Evolutionary conservation across 345 rosid species (phyloP).

Genomic region (Camelina sativa): DNA sequence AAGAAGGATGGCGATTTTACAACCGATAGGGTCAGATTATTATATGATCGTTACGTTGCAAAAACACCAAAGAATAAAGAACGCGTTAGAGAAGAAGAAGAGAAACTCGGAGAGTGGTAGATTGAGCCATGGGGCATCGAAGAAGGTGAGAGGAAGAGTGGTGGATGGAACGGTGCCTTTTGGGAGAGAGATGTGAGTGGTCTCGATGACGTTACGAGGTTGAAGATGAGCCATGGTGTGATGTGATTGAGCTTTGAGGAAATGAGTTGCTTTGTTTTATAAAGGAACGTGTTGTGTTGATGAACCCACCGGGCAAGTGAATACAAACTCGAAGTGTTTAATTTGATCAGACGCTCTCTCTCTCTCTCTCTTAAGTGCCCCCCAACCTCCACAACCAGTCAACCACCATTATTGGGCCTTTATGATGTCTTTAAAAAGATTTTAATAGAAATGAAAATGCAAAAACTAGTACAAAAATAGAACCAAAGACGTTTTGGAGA

Average conservation of each 20-base stretch:
- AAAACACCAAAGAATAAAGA: too few relatives aligned
- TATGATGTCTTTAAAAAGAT: neutral
- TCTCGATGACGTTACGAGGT: constrained; percentile 34
- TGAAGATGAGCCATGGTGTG: constrained; percentile 11
- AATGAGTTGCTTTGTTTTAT: neutral
- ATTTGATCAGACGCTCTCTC: too few relatives aligned
- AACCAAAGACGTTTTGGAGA: too few relatives aligned
- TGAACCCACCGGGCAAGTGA: constrained; percentile 40
- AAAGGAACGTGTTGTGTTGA: neutral
- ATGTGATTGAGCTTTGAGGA: neutral
- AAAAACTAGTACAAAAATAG: too few relatives aligned
- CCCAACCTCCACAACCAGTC: too few relatives aligned
- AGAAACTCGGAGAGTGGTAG: constrained; percentile 40
- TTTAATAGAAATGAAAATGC: too few relatives aligned
- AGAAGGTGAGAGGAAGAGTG: constrained; percentile 49
- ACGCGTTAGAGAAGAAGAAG: constrained; percentile 42
- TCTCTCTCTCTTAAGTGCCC: too few relatives aligned
- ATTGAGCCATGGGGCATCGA: constrained; percentile 44
- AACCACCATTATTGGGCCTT: too few relatives aligned
- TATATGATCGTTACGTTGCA: too few relatives aligned
- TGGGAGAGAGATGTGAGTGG: constrained; percentile 45
- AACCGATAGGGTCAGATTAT: too few relatives aligned
- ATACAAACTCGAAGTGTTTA: too few relatives aligned
- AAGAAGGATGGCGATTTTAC: too few relatives aligned
- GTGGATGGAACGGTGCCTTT: constrained; percentile 41